Base-by-base conservation (phyloP, 2,329 filamentous ascomycete species). In the Alternaria sp. region DNA sequence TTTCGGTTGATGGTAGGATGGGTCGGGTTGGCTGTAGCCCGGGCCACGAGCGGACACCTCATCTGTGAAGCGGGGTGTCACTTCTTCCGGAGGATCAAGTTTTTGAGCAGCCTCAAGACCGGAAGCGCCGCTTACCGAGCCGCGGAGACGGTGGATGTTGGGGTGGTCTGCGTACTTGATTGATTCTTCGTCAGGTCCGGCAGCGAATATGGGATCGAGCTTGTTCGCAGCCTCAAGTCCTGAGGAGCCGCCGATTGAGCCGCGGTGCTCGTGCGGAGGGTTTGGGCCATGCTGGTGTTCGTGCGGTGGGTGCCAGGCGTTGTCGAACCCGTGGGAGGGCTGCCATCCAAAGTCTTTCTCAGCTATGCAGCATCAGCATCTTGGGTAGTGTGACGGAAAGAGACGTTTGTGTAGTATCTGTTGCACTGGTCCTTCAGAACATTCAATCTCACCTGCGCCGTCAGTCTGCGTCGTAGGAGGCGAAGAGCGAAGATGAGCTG, bases 141-240 rank as follows among this genome's bases (percentile, higher is more conserved):
- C 58, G 11, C 58, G 60, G 33, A 58, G 45, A 29, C 36, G 50
- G 34, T 65, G 60, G 8, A 54, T 62, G 28, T 41, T 44, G 17
- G 60, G 28, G 10, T 55, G 54, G 9, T 58, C 50, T 24, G 45
- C 52, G 31, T 51, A 51, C 26, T 62, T 60, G 45, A 58, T 64
- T 13, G 56, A 60, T 1, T 50, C 54, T 33, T 54, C 46, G 3
- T 54, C 59, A 11, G 34, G 31, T 4, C 51, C 57, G 9, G 42
- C 56, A 9, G 17, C 26, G 7, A 59, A 65, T n/a, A 62, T 9
- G 0, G 65, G 63, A 8, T 67, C 63, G 10, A 66, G 41, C 29
- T 66, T 66, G 10, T 66, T 53, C 2, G 65, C 63, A 29, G 63
- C 42, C 33, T 66, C 51, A 2, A 66, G 31, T 10, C 26, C 54